These are phyloP conservation scores for Cajanus cajan DNA, from an alignment of 306 rosid species.

Conservation along the genomic window DNA sequence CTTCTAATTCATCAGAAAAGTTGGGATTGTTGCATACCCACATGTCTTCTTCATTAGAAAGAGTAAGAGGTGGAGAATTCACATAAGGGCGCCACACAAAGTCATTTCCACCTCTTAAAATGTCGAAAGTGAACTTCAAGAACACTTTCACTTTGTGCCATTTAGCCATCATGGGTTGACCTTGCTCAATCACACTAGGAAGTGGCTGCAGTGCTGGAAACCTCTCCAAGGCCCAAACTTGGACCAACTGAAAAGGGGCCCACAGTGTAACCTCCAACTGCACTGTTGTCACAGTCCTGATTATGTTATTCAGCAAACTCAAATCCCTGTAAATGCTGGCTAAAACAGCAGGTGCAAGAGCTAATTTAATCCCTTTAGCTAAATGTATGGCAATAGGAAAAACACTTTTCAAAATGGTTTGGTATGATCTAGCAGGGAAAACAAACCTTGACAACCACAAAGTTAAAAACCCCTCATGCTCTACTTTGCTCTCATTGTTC, in stretches of 20 bases:
- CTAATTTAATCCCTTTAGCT: constrained; percentile 47
- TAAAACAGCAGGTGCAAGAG: constrained; percentile 59
- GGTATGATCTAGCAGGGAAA: constrained; percentile 17
- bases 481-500: constrained; percentile 35
- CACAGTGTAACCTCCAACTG: background rate
- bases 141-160: constrained; percentile 29
- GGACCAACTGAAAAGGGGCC: constrained; percentile 51
- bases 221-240: constrained; percentile 61
- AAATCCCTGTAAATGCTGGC: constrained; percentile 48
- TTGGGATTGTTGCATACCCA: constrained; percentile 16
- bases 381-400: constrained; percentile 47
- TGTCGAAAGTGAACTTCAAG: constrained; percentile 11
- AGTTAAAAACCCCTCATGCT: constrained; percentile 50
- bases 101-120: constrained; percentile 3
- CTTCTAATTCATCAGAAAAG: constrained; percentile 21
- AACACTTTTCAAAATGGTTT: background rate
- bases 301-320: background rate
- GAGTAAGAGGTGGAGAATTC: constrained; percentile 20
- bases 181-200: background rate
- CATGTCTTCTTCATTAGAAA: constrained; percentile 13
- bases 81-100: constrained; percentile 56
- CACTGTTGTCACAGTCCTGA: background rate
- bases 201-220: constrained; percentile 30
- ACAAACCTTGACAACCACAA: constrained; percentile 59
- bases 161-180: constrained; percentile 34